Base-by-base conservation (phyloP, 352 stramenopile species). In the Globisporangium rhizosaccharum region DNA sequence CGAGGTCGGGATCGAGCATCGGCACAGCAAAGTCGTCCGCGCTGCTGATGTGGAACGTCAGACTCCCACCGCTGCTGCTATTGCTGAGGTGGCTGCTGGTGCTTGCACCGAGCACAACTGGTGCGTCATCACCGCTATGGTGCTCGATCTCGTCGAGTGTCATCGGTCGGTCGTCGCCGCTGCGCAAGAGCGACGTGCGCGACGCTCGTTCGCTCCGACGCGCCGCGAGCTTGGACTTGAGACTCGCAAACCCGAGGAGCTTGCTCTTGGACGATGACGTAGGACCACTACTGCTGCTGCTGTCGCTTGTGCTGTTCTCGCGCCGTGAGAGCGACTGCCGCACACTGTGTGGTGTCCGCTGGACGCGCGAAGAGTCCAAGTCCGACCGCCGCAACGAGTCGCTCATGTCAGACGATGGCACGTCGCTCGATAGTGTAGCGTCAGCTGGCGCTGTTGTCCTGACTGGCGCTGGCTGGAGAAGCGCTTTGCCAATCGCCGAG, bases 401-500 rank as follows among this genome's bases (percentile, higher is more conserved):
- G 36, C 23, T 48, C 33, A 46, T 26, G n/a, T 53, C 45, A 9
- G 23, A n/a, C 28, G 23, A 12, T 20, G 23, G 17, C 33, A 18
- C 8, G 11, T 3, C 33, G 33, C 2, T 37, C 9, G 33, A 5
- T 7, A 37, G 33, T 11, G 33, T 11, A 1, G 3, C 10, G 33
- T 37, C 17, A 18, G n/a, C 18, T 20, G 11, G 36, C 12, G 20
- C 17, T 37, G 36, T 42, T 14, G 39, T 14, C 8, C 15, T n/a
- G 46, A 44, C 56, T 17, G 60, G 55, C 3, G 55, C 56, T 17
- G 63, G 37, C 33, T 68, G 64, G 6, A 82, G 48, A 45, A 74
- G 77, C n/a, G 79, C 70, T 59, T 74, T 71, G 14, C 73, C 73
- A 30, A 82, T 82, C 7, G 73, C 64, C 55, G 73, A 75, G 61